phyloP scores from a whole-genome alignment of 1,284 basidiomycete genomes.

The Fomes fomentarius region DNA sequence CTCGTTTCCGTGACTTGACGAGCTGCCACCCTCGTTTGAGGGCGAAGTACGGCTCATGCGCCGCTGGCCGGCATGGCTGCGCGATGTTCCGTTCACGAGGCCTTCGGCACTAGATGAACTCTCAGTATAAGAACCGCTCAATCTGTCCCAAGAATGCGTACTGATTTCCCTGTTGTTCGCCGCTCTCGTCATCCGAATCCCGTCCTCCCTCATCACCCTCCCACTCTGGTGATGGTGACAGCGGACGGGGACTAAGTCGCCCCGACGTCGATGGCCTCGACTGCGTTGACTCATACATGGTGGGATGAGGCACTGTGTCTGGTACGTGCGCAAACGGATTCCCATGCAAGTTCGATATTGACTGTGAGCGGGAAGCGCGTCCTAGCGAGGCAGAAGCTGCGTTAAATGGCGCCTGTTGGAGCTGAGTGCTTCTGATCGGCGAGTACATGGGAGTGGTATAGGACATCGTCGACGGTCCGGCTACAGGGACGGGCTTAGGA shows the following conservation, averaged over 20 bases:
- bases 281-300: conserved; percentile 29
- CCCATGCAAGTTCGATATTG: conserved; percentile 50
- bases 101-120: conserved; percentile 25
- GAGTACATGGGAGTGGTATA: conserved; percentile 21
- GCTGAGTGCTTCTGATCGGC: conserved; percentile 22
- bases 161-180: conserved; percentile 29
- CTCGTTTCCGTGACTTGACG: conserved; percentile 55
- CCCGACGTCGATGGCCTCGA: conserved; percentile 38
- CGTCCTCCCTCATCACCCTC: conserved; percentile 47
- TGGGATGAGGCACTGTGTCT: conserved; percentile 29
- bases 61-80: conserved; percentile 28
- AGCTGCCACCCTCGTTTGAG: conserved; percentile 30
- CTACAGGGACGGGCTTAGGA: conserved; percentile 27
- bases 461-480: conserved; percentile 24
- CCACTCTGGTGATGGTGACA: conserved; percentile 38
- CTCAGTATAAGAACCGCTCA: conserved; percentile 19
- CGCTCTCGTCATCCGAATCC: conserved; percentile 41
- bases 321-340: conserved; percentile 50
- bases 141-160: conserved; percentile 18
- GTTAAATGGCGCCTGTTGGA: conserved; percentile 25
- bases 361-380: conserved; percentile 66
- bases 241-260: conserved; percentile 30
- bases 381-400: conserved; percentile 42
- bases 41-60: conserved; percentile 35
- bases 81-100: conserved; percentile 29